These are phyloP conservation scores for Choricystis sp. DNA, from an alignment of 139 green algal species.

Conservation along the genomic window DNA sequence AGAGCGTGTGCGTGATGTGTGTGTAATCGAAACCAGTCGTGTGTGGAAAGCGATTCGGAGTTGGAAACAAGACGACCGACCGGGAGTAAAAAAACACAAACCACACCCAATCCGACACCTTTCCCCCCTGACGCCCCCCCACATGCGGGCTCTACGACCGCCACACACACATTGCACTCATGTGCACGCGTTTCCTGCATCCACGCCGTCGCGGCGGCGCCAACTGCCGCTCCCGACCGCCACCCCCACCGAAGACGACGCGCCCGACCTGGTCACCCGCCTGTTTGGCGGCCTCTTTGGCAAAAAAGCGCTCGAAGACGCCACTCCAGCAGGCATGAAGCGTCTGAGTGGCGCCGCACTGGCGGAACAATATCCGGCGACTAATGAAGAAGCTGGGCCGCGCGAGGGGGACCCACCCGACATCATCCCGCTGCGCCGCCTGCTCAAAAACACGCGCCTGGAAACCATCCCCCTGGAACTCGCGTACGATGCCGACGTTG, in stretches of 20 bases:
- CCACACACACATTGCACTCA: no score
- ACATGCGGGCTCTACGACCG: no score
- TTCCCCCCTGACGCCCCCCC: no score
- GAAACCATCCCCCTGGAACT: constrained; percentile 27
- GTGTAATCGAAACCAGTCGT: neutral
- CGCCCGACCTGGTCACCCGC: constrained; percentile 28
- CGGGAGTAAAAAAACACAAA: no score
- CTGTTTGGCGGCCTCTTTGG: constrained; percentile 42
- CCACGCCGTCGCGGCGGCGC: no score
- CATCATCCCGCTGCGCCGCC: constrained; percentile 26
- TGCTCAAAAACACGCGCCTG: constrained; percentile 50
- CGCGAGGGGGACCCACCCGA: constrained; percentile 25
- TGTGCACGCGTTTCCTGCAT: no score
- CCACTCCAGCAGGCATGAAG: constrained; percentile 41
- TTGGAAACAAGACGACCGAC: no score
- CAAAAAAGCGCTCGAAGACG: constrained; percentile 32
- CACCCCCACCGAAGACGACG: constrained; percentile 2
- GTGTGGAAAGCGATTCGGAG: neutral
- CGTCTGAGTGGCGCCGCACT: constrained; percentile 18
- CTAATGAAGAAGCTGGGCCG: constrained; percentile 26
- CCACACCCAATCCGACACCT: no score
- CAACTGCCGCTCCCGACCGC: no score
- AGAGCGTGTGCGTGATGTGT: neutral
- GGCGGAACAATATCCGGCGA: constrained; percentile 31
- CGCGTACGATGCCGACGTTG: constrained; percentile 33